Percentiles rank a stretch among this genome's conserved stretches.
Conservation (phyloP, 2,329 filamentous ascomycete genomes). For the Periconia sp. region DNA sequence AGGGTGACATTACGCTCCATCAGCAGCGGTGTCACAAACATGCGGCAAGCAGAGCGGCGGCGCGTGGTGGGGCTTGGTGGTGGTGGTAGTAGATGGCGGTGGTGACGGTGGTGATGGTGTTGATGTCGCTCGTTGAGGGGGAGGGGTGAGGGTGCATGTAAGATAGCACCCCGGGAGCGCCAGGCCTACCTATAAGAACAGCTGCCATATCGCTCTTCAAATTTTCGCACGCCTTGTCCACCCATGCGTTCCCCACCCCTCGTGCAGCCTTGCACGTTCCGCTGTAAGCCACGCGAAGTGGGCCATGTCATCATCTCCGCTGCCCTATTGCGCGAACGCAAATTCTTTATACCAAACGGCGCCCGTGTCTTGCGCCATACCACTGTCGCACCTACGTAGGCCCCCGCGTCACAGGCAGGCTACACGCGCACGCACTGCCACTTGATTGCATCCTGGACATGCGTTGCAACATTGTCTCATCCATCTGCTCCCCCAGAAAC, state of each 20-base stretch:
- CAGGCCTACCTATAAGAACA: conserved; percentile 37
- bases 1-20: conserved; percentile 47
- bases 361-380: no score
- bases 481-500: no score
- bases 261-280: conserved; percentile 6
- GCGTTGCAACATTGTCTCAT: no score
- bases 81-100: conserved; percentile 18
- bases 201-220: conserved; percentile 5
- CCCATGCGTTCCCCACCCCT: conserved; percentile 8
- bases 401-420: no score
- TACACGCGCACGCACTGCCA: no score
- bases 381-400: no score
- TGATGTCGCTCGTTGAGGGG: conserved; percentile 4
- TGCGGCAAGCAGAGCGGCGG: conserved; percentile 11
- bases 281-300: conserved; percentile 7
- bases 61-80: conserved; percentile 9
- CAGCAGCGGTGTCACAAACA: conserved; percentile 26
- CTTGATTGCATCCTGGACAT: no score
- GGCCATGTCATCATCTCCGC: conserved; percentile 5
- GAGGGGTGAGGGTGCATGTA: conserved; percentile 23
- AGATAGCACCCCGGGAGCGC: no score
- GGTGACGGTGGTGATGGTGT: conserved; percentile 21
- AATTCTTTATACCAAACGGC: no score
- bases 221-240: conserved; percentile 2
- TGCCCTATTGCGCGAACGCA: conserved; percentile 5